A percentile compares a stretch with the other conserved stretches of the same genome.
Conservation (phyloP, 352 stramenopile species). For the Plasmopara muralis region DNA sequence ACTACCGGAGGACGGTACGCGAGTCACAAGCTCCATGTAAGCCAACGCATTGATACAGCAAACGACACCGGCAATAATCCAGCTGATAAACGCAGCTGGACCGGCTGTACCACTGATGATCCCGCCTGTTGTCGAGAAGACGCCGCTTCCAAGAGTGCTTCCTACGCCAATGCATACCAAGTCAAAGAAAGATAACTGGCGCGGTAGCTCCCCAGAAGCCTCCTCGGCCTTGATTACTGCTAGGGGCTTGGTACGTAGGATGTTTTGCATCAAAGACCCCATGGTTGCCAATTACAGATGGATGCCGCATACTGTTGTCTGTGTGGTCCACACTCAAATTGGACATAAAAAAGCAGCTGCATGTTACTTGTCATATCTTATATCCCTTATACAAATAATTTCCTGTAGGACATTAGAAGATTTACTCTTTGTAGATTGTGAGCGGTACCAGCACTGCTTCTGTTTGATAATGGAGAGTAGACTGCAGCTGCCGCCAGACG, state of each 20-base stretch:
- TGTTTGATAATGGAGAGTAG: no score
- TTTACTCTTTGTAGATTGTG: no score
- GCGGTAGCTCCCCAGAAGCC: slow-evolving; percentile 50
- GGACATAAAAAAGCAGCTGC: no score
- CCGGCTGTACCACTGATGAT: slow-evolving; percentile 78
- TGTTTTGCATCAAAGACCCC: no score
- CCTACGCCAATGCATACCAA: slow-evolving; percentile 89
- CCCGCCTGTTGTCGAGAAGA: slow-evolving; percentile 83
- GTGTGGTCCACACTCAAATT: no score
- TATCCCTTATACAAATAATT: no score
- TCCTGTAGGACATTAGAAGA: no score
- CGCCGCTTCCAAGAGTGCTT: slow-evolving; percentile 84
- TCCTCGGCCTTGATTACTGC: slow-evolving; percentile 72
- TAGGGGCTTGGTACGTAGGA: slow-evolving; percentile 59
- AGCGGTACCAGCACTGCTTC: no score
- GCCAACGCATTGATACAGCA: slow-evolving; percentile 78
- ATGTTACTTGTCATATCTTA: no score
- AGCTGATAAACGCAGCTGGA: slow-evolving; percentile 75
- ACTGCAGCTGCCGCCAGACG: slow-evolving; percentile 27
- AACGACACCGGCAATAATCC: slow-evolving; percentile 72
- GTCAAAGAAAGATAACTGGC: slow-evolving; percentile 82
- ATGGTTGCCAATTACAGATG: no score
- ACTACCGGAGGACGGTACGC: slow-evolving; percentile 82
- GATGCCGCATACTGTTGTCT: no score
- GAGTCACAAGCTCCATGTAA: slow-evolving; percentile 86